Percentiles rank a stretch among this genome's conserved stretches.
Conservation (phyloP, 148 eudicot genomes). For the Dysphania ambrosioides region DNA sequence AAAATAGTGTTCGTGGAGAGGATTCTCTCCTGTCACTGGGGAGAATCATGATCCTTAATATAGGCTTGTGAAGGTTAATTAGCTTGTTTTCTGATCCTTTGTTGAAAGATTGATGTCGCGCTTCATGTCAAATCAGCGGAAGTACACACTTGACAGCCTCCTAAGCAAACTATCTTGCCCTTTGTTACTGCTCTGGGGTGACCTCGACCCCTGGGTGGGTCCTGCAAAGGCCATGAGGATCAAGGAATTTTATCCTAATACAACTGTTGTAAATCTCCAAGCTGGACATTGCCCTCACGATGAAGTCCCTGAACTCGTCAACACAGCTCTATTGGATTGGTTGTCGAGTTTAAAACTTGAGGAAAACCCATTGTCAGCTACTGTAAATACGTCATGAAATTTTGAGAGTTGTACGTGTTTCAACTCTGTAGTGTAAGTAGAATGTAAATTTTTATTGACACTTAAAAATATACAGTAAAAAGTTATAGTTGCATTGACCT, state of each 20-base stretch:
- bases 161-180: constrained; percentile 83
- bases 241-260: constrained; percentile 81
- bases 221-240: constrained; percentile 76
- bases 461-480: constrained; percentile 7
- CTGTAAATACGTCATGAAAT: constrained; percentile 31
- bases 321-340: constrained; percentile 85
- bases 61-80: not conserved
- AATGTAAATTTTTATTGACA: not conserved
- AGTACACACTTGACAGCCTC: constrained; percentile 87
- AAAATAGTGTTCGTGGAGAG: too few species aligned
- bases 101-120: constrained; percentile 70
- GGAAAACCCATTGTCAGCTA: constrained; percentile 30
- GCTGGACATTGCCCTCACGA: constrained; percentile 99
- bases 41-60: not conserved
- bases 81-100: not conserved
- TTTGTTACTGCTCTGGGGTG: constrained; percentile 84
- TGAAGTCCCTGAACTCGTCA: constrained; percentile 93
- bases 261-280: constrained; percentile 73
- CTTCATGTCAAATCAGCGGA: constrained; percentile 78
- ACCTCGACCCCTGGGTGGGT: constrained; percentile 97
- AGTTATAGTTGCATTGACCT: not conserved
- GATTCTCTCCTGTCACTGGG: not conserved
- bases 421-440: not conserved
- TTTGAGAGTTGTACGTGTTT: too few species aligned
- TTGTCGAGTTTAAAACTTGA: constrained; percentile 45